Evolutionary conservation across 345 rosid genomes (phyloP).

Genomic region (Moricandia moricandioides): DNA sequence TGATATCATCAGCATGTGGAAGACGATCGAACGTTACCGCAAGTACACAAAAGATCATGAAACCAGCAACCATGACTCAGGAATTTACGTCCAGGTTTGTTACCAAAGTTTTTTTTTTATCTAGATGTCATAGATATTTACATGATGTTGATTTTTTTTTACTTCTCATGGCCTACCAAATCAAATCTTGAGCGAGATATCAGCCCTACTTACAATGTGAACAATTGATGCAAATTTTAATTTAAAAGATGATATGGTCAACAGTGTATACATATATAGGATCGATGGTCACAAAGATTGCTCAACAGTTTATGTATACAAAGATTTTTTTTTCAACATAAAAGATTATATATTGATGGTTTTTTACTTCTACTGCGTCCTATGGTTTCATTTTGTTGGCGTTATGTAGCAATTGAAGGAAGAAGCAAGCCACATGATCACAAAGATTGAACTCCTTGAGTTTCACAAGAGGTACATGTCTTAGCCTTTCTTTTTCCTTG

Average conservation of each 20-base stretch:
- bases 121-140: background rate
- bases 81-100: slow-evolving; percentile 42
- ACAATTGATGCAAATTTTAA: background rate
- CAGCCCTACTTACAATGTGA: background rate
- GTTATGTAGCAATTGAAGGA: slow-evolving; percentile 50
- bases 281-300: slow-evolving; percentile 4
- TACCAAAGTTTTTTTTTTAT: background rate
- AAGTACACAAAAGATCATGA: slow-evolving; percentile 38
- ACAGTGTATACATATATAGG: background rate
- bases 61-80: slow-evolving; percentile 23
- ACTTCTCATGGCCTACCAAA: slow-evolving; percentile 1
- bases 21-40: slow-evolving; percentile 50
- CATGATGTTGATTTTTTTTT: slow-evolving; percentile 2
- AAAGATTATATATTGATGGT: background rate
- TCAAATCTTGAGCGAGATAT: slow-evolving; percentile 2
- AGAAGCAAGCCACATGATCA: slow-evolving; percentile 48
- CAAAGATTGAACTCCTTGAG: slow-evolving; percentile 59
- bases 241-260: background rate
- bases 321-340: background rate
- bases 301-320: background rate
- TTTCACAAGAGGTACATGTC: slow-evolving; percentile 48
- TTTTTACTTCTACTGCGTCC: background rate
- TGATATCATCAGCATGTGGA: slow-evolving; percentile 46
- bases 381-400: background rate
- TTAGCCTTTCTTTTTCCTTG: background rate